phyloP scores from a whole-genome alignment of 768 basidiomycete genomes.

The Cystobasidiopsis lactophilus region DNA sequence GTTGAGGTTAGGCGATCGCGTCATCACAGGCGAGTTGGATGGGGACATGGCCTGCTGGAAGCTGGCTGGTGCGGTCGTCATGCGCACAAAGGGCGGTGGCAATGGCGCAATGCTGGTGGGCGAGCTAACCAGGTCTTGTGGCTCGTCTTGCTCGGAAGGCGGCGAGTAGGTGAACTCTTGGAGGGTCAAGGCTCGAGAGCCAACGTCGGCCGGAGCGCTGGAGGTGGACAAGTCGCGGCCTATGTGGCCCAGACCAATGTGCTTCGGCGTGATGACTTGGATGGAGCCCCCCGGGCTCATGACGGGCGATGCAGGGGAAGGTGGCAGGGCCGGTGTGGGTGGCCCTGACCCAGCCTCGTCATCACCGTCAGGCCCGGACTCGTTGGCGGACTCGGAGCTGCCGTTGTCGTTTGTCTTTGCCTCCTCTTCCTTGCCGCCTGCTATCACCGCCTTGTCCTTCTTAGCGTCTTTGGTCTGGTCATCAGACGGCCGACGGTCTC shows the following conservation, averaged over 20 bases:
- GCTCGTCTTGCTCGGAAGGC: background rate
- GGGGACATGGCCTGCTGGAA: background rate
- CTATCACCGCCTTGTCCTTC: background rate
- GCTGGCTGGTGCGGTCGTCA: slow-evolving; percentile 4
- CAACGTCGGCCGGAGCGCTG: background rate
- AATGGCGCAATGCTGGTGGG: too few species aligned
- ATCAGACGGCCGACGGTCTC: background rate
- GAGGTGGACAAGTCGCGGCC: background rate
- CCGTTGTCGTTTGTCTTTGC: too few species aligned
- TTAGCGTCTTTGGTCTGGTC: background rate
- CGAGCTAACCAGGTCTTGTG: background rate
- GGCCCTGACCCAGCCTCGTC: too few species aligned
- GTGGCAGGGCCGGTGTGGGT: too few species aligned
- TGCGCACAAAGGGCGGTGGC: background rate
- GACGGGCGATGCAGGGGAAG: too few species aligned
- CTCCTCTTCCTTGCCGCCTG: too few species aligned
- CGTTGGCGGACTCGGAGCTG: background rate
- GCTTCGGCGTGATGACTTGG: background rate
- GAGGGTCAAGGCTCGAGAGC: background rate
- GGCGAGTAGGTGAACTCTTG: background rate
- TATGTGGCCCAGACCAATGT: background rate
- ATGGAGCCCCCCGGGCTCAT: background rate
- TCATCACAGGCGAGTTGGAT: background rate
- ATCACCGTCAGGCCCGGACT: background rate
- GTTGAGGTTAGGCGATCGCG: too few species aligned